Percentiles rank a stretch among this genome's conserved stretches.
Evolutionary conservation across 306 rosid species (phyloP).

Genomic region (Cucurbita argyrosperma): DNA sequence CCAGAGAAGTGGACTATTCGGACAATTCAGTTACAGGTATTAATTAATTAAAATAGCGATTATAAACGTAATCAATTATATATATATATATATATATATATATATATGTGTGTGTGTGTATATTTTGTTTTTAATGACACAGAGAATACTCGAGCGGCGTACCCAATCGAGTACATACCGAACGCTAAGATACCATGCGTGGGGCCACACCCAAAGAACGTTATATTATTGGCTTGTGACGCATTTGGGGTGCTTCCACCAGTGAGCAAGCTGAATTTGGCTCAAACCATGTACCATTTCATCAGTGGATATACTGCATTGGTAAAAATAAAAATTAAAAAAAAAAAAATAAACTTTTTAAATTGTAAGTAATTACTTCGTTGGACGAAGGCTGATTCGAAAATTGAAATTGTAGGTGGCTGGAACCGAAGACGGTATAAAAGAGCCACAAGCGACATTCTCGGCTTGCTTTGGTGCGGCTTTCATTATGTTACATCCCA

Average conservation of each 20-base stretch:
- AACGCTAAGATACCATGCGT: constrained; percentile 76
- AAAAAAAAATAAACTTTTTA: neutral
- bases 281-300: constrained; percentile 94
- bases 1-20: constrained; percentile 59
- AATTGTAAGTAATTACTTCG: neutral
- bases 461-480: constrained; percentile 96
- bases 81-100: too few species aligned
- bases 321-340: constrained; percentile 14
- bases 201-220: constrained; percentile 86
- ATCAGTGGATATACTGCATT: constrained; percentile 89
- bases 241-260: constrained; percentile 96
- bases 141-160: constrained; percentile 88
- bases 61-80: too few species aligned
- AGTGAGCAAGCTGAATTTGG: constrained; percentile 66
- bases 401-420: constrained; percentile 37
- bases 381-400: neutral
- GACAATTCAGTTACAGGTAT: constrained; percentile 85
- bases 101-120: too few species aligned
- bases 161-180: constrained; percentile 82
- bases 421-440: constrained; percentile 81
- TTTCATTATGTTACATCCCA: constrained; percentile 81
- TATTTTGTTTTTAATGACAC: neutral
- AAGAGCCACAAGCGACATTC: constrained; percentile 83
- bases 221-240: constrained; percentile 80
- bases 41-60: too few species aligned